phyloP scores from a whole-genome alignment of 2,329 filamentous ascomycete genomes.

The Harringtonia lauricola region DNA sequence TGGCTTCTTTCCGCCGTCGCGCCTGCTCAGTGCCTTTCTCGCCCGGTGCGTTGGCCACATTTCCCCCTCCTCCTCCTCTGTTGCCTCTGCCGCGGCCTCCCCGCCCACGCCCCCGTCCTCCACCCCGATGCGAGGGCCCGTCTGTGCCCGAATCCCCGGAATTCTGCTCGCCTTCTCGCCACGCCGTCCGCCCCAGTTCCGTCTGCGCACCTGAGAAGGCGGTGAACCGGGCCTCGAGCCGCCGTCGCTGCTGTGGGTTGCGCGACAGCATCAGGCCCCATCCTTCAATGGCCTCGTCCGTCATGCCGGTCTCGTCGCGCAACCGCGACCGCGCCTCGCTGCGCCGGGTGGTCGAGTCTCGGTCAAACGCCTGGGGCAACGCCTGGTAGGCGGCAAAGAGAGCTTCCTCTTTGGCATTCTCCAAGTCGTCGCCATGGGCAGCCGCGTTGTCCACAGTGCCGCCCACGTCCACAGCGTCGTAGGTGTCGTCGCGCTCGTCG shows the following conservation, averaged over 20 bases:
- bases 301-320: conserved; percentile 72
- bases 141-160: conserved; percentile 41
- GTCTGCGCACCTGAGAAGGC: conserved; percentile 56
- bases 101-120: conserved; percentile 29
- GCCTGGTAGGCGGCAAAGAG: conserved; percentile 64
- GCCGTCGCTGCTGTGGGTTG: conserved; percentile 55
- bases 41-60: conserved; percentile 51
- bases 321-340: conserved; percentile 51
- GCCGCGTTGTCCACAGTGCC: conserved; percentile 66
- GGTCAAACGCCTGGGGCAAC: conserved; percentile 54
- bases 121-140: conserved; percentile 17
- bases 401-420: conserved; percentile 38
- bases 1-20: conserved; percentile 67
- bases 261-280: conserved; percentile 81
- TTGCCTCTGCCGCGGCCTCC: conserved; percentile 35
- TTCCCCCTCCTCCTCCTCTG: conserved; percentile 39
- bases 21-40: conserved; percentile 64
- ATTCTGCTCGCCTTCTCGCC: conserved; percentile 43
- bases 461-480: conserved; percentile 85
- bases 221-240: conserved; percentile 60
- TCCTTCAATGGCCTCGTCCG: conserved; percentile 86
- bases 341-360: conserved; percentile 60
- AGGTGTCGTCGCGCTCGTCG: conserved; percentile 94
- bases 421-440: conserved; percentile 50
- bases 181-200: conserved; percentile 55